Conservation (phyloP, 768 basidiomycete species). For the Pisolithus sp. region DNA sequence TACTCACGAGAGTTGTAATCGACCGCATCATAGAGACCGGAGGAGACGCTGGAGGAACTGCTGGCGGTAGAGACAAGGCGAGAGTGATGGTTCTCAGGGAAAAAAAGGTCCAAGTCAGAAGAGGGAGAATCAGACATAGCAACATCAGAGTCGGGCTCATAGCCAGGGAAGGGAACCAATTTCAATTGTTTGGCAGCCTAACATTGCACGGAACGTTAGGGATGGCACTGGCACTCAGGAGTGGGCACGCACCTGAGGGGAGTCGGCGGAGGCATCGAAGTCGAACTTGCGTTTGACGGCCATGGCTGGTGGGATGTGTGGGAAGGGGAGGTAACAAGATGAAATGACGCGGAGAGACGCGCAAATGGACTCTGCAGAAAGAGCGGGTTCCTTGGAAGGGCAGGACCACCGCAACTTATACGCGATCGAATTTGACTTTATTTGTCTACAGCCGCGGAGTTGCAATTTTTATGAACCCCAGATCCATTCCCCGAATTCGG, state of each 20-base stretch:
- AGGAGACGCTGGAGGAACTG: conserved; percentile 40
- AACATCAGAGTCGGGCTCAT: conserved; percentile 56
- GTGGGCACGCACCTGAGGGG: conserved; percentile 37
- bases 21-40: conserved; percentile 43
- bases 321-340: not conserved
- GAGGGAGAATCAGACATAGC: conserved; percentile 56
- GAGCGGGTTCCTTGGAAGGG: conserved; percentile 21
- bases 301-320: conserved; percentile 34
- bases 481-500: not conserved
- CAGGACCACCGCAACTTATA: conserved; percentile 27
- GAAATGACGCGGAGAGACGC: not conserved
- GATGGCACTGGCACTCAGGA: conserved; percentile 14
- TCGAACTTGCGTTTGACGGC: conserved; percentile 73
- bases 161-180: conserved; percentile 69
- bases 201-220: conserved; percentile 3
- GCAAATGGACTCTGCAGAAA: conserved; percentile 4
- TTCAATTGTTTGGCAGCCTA: conserved; percentile 66
- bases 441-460: conserved; percentile 24
- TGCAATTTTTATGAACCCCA: conserved; percentile 6
- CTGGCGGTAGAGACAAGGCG: conserved; percentile 64
- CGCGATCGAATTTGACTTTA: conserved; percentile 16
- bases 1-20: conserved; percentile 44
- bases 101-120: conserved; percentile 54
- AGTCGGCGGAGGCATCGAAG: conserved; percentile 47
- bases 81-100: conserved; percentile 46